Conservation (phyloP, 139 green algal genomes). For the Chlorella sorokiniana region DNA sequence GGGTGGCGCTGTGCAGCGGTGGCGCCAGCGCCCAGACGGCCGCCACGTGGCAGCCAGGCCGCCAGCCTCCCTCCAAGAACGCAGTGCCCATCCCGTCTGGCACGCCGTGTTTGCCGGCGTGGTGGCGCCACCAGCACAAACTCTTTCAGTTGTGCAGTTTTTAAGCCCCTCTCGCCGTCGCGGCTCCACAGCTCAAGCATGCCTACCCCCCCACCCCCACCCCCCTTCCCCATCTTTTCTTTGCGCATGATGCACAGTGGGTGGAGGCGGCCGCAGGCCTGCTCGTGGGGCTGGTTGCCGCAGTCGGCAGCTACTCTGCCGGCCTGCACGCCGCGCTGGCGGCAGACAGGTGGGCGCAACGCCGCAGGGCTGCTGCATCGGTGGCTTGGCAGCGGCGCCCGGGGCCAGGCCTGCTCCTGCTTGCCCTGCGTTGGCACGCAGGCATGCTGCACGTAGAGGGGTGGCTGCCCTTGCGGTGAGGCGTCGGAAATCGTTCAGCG, state of each 20-base stretch:
- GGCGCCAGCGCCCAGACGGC: too few species aligned
- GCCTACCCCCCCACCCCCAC: not conserved
- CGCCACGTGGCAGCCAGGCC: not conserved
- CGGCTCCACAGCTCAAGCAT: too few species aligned
- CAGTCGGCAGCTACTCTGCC: slow-evolving; percentile 54
- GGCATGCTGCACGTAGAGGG: too few species aligned
- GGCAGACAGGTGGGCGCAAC: slow-evolving; percentile 23
- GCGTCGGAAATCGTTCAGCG: not conserved
- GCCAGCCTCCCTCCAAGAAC: too few species aligned
- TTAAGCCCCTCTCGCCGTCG: too few species aligned
- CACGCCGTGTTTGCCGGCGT: too few species aligned
- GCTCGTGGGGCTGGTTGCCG: slow-evolving; percentile 51
- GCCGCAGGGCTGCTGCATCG: not conserved
- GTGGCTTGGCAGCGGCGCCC: not conserved
- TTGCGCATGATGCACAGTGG: slow-evolving; percentile 38
- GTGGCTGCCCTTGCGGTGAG: not conserved
- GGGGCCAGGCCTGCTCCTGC: not conserved
- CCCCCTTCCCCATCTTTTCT: not conserved
- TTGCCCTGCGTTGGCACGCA: not conserved
- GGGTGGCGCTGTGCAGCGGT: not conserved
- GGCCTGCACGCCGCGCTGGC: slow-evolving; percentile 66
- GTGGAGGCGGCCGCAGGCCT: slow-evolving; percentile 42
- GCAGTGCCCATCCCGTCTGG: too few species aligned
- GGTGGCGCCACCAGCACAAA: too few species aligned
- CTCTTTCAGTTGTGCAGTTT: too few species aligned